Evolutionary conservation across 345 rosid genomes (phyloP), one percentile per base, ranked within the genome.

Genomic region (Capsella bursapastoris): DNA sequence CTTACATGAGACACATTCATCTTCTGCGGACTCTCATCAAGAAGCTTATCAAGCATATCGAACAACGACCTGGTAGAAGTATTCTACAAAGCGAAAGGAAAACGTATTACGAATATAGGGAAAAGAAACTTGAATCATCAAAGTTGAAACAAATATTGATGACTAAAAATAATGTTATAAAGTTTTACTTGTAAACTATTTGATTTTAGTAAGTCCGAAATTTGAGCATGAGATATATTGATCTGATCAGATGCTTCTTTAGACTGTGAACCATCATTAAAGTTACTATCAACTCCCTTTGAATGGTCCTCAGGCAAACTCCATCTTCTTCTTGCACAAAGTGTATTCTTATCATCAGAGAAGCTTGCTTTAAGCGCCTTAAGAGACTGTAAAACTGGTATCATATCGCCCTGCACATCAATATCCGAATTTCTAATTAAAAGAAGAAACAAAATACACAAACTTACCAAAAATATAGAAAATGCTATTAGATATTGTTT

Each of bases 1-100:
- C 97, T 70, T 84, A 93, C 97, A 75, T 89, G 85, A 70, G 85
- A 81, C 37, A 86, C 66, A 68, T 84, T 86, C 81, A 83, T 85
- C 74, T 83, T 86, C 67, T 84, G 82, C 13, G 78, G 43, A 74
- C 80, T 83, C 72, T 85, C 96, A 62, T 88, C 90, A 74, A 93
- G 73, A 76, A 89, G 81, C 73, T 47, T 80, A 66, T 81, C 84
- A 55, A 85, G 80, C 29, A 83, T 74, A 58, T 75, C 79, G 68
- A 89, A 91, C 70, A 93, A 84, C 28, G 84, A 83, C 45, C 79
- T 85, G 67, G 90, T 89, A 28, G 98, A 81, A 52, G 86, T 82
- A 71, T 82, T 86, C 97, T 90, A 93, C 71, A 51, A 68, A 47
- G 52, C 72, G 72, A 40, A 71, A 49, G 14, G 22, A 48, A 59